phyloP scores from a whole-genome alignment of 2,329 filamentous ascomycete species.

The Talaromyces sp. region DNA sequence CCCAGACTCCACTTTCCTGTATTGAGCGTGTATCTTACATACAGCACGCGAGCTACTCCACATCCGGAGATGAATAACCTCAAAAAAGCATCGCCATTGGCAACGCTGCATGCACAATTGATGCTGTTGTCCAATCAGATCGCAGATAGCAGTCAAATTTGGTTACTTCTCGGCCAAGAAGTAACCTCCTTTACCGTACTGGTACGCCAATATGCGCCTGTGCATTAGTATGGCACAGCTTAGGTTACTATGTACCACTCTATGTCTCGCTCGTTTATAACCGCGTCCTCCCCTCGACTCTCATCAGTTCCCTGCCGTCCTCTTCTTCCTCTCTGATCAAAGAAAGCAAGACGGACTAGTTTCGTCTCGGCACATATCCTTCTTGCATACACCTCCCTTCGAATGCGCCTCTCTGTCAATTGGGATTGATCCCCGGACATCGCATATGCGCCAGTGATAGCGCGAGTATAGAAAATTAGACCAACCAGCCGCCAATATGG shows the following conservation, averaged over 20 bases:
- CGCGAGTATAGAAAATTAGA: constrained; percentile 5
- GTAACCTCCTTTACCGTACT: background rate
- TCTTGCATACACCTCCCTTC: background rate
- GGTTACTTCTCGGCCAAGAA: background rate
- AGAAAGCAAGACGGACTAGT: background rate
- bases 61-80: constrained; percentile 10
- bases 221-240: constrained; percentile 2
- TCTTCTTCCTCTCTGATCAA: background rate
- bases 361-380: background rate
- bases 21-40: background rate
- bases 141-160: background rate
- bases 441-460: constrained; percentile 4
- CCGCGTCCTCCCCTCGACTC: background rate
- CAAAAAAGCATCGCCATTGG: background rate
- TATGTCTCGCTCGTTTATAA: background rate
- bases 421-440: constrained; percentile 8
- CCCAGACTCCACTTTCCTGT: constrained; percentile 9
- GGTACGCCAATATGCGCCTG: background rate
- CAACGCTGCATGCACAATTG: background rate
- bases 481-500: constrained; percentile 24
- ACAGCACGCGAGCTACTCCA: constrained; percentile 18
- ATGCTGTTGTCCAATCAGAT: background rate
- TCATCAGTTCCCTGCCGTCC: background rate
- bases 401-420: background rate
- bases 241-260: background rate